Evolutionary conservation across 768 basidiomycete species (phyloP).

Genomic region (Mrakia frigida): DNA sequence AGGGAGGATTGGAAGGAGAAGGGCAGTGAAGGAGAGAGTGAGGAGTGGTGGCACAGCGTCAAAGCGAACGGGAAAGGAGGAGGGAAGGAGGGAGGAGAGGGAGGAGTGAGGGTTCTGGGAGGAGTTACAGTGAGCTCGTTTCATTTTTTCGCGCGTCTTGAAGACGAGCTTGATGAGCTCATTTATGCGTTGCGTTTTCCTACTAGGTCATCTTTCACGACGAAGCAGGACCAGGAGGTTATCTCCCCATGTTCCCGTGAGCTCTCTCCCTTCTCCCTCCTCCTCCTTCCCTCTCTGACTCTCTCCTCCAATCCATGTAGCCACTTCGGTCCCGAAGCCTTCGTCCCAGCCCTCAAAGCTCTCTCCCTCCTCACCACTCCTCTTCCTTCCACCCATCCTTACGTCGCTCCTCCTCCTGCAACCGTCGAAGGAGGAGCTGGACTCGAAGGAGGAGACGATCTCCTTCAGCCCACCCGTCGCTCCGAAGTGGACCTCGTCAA

Average conservation of each 20-base stretch:
- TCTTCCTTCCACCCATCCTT: background rate
- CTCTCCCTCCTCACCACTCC: background rate
- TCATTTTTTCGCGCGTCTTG: background rate
- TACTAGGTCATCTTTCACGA: slow-evolving; percentile 16
- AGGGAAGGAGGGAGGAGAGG: background rate
- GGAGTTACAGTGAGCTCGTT: background rate
- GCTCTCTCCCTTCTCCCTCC: background rate
- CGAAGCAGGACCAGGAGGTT: slow-evolving; percentile 1
- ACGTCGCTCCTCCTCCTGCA: background rate
- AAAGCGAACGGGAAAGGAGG: background rate
- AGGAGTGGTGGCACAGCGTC: background rate
- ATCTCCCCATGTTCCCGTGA: background rate
- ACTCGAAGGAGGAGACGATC: background rate
- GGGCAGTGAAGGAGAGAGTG: slow-evolving; percentile 11
- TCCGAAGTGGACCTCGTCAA: background rate
- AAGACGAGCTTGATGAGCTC: background rate
- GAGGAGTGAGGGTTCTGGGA: slow-evolving; percentile 1
- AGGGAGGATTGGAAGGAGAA: slow-evolving; percentile 11
- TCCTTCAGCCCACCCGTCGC: background rate
- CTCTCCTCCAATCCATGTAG: background rate
- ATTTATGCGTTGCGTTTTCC: no score
- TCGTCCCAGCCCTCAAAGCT: background rate
- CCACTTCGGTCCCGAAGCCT: slow-evolving; percentile 7
- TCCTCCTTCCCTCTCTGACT: background rate
- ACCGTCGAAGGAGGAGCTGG: no score